These are phyloP conservation scores for Eucalyptus polyanthemos DNA, from an alignment of 345 rosid species.

Conservation along the genomic window DNA sequence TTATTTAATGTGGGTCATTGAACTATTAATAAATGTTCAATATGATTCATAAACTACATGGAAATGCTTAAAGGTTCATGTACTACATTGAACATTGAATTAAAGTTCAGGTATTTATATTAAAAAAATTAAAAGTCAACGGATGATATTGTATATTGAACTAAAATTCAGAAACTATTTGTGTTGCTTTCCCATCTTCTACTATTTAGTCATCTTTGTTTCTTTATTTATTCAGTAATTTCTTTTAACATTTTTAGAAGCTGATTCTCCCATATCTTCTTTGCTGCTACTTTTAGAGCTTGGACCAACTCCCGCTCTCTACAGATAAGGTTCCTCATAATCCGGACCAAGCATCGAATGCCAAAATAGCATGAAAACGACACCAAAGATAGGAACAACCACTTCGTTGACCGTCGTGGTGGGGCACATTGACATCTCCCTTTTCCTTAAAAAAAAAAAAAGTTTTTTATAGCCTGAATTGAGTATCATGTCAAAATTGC, in stretches of 20 bases:
- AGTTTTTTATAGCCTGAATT: background rate
- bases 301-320: background rate
- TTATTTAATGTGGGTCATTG: rapidly evolving
- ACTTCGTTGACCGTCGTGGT: background rate
- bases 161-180: rapidly evolving
- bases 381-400: background rate
- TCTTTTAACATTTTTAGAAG: background rate
- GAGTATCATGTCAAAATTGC: background rate
- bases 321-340: background rate
- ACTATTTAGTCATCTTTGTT: background rate
- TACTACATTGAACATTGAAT: rapidly evolving
- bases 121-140: rapidly evolving
- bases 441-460: background rate
- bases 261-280: background rate
- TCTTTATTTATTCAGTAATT: background rate
- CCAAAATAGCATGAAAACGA: background rate
- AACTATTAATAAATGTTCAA: background rate
- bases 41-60: rapidly evolving
- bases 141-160: rapidly evolving
- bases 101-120: background rate
- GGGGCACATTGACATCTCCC: background rate
- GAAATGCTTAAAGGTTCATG: rapidly evolving
- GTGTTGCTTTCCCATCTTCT: background rate
- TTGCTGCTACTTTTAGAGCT: background rate
- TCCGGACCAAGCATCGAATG: background rate